phyloP scores from a whole-genome alignment of 2,329 filamentous ascomycete genomes.

The Cladophialophora psammophila region DNA sequence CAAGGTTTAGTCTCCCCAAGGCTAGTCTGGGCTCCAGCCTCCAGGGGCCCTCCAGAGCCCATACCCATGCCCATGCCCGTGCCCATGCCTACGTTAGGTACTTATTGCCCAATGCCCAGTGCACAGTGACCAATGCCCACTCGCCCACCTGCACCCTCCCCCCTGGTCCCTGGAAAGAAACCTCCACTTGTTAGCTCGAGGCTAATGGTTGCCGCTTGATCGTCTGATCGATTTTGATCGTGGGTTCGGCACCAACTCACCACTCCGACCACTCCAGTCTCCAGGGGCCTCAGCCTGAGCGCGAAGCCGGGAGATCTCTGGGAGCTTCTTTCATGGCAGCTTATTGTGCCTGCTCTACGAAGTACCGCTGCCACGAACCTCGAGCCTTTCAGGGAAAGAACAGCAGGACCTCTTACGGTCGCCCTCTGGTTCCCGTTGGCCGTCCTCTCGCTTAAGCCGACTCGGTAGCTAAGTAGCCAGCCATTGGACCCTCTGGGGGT shows the following conservation, averaged over 20 bases:
- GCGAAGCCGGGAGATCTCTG: slow-evolving; percentile 17
- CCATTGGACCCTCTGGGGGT: background rate
- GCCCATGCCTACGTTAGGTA: background rate
- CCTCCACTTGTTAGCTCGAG: slow-evolving; percentile 14
- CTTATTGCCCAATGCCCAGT: no score
- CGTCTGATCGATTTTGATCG: slow-evolving; percentile 21
- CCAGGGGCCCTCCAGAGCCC: background rate
- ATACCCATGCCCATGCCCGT: background rate
- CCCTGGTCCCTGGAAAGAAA: background rate
- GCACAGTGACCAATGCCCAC: no score
- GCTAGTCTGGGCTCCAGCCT: background rate
- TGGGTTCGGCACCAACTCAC: slow-evolving; percentile 16
- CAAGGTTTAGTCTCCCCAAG: background rate
- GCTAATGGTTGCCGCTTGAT: slow-evolving; percentile 21
- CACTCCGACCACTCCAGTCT: background rate
- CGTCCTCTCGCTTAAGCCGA: background rate
- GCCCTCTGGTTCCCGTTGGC: background rate
- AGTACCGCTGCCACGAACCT: slow-evolving; percentile 3
- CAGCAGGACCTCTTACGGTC: background rate
- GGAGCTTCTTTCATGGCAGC: background rate
- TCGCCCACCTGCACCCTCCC: no score
- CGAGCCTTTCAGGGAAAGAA: slow-evolving; percentile 17
- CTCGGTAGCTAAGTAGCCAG: background rate
- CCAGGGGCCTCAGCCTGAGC: slow-evolving; percentile 3
- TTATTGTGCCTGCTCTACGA: no score